These are phyloP conservation scores for Aspergillus tamarii DNA, from an alignment of 2,329 filamentous ascomycete species.

Conservation along the genomic window DNA sequence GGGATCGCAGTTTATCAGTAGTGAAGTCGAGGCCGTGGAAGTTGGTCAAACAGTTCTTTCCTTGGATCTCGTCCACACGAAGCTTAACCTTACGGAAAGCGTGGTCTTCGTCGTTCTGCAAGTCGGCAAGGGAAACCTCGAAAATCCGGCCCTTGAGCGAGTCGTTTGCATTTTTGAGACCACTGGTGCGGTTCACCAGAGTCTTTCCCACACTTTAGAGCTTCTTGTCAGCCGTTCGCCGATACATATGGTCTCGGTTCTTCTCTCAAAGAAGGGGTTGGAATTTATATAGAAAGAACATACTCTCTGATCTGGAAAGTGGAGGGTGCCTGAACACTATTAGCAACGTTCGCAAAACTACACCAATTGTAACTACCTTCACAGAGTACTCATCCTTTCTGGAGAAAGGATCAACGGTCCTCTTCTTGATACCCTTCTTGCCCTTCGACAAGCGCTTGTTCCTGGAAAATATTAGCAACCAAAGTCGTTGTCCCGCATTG, in stretches of 20 bases:
- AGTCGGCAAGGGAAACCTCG: slow-evolving; percentile 97
- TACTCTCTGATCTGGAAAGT: slow-evolving; percentile 98
- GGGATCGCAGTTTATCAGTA: slow-evolving; percentile 98
- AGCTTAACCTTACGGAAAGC: slow-evolving; percentile 99
- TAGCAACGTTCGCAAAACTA: slow-evolving; percentile 15
- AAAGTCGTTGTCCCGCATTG: background rate
- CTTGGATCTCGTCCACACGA: slow-evolving; percentile 96
- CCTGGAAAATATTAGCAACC: slow-evolving; percentile 53
- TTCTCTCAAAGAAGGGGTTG: slow-evolving; percentile 8
- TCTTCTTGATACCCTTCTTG: slow-evolving; percentile 99
- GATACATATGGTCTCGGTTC: slow-evolving; percentile 8
- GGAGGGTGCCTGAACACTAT: slow-evolving; percentile 72
- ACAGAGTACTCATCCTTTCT: slow-evolving; percentile 99
- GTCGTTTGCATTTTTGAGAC: slow-evolving; percentile 99
- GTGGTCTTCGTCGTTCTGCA: slow-evolving; percentile 99
- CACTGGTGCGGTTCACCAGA: slow-evolving; percentile 97
- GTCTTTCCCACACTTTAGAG: slow-evolving; percentile 91
- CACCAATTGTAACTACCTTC: slow-evolving; percentile 65
- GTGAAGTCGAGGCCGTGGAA: slow-evolving; percentile 99
- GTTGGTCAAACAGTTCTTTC: slow-evolving; percentile 99
- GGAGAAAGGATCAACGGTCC: slow-evolving; percentile 94
- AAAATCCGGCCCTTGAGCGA: slow-evolving; percentile 98
- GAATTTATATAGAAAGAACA: slow-evolving; percentile 44
- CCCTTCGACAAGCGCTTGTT: slow-evolving; percentile 99
- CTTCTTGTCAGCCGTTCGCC: slow-evolving; percentile 22